Percentiles rank a stretch among this genome's conserved stretches.
Evolutionary conservation across 306 rosid species (phyloP).

Genomic region (Castanopsis chinensis): DNA sequence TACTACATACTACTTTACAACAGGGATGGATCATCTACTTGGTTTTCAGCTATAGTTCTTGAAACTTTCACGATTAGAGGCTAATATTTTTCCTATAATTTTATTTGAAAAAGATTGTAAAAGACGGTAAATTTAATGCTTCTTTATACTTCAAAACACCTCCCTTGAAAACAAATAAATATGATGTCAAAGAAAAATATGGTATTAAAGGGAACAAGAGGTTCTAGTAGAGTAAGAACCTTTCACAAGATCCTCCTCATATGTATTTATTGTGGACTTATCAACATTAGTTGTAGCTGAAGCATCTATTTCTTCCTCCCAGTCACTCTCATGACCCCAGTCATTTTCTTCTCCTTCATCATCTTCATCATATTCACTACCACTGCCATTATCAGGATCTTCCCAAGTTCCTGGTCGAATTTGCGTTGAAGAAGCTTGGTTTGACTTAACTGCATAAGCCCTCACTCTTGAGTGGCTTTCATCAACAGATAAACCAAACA

Average conservation of each 20-base stretch:
- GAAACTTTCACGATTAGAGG: not conserved
- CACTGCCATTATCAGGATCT: slow-evolving; percentile 69
- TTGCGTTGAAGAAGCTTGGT: slow-evolving; percentile 27
- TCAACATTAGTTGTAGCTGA: slow-evolving; percentile 32
- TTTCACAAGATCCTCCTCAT: slow-evolving; percentile 53
- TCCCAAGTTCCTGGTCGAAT: slow-evolving; percentile 60
- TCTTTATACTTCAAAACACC: slow-evolving; percentile 9
- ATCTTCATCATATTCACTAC: slow-evolving; percentile 54
- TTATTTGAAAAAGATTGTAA: not conserved
- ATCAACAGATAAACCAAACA: slow-evolving; percentile 20
- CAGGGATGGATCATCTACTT: not conserved
- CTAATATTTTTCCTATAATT: not conserved
- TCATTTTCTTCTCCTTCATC: slow-evolving; percentile 49
- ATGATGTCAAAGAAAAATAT: not conserved
- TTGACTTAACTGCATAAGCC: slow-evolving; percentile 24
- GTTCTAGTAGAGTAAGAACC: slow-evolving; percentile 42
- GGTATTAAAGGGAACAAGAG: slow-evolving; percentile 6
- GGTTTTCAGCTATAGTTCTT: not conserved
- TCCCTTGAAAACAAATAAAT: slow-evolving; percentile 10
- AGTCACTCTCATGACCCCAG: slow-evolving; percentile 47
- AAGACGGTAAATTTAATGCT: slow-evolving; percentile 6
- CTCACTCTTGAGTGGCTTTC: slow-evolving; percentile 21
- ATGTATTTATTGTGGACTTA: slow-evolving; percentile 31
- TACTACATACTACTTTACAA: not conserved
- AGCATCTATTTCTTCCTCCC: slow-evolving; percentile 49